A percentile compares a stretch with the other conserved stretches of the same genome.
phyloP scores from a whole-genome alignment of 768 basidiomycete species.

The Collybia mongolica region DNA sequence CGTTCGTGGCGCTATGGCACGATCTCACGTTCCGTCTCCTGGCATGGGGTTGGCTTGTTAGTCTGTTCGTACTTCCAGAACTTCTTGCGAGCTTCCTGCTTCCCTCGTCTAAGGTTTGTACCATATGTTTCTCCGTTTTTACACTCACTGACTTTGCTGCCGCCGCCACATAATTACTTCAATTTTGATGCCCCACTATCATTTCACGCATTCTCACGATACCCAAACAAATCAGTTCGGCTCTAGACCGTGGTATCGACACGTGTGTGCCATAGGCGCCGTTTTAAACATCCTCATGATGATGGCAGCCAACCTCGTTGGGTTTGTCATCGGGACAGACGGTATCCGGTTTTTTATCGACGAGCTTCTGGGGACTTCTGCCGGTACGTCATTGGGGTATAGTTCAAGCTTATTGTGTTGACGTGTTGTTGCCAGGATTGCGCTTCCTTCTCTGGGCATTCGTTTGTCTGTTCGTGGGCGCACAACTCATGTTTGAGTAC shows the following conservation, averaged over 20 bases:
- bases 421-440: constrained; percentile 43
- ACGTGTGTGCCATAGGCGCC: constrained; percentile 78
- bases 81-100: constrained; percentile 59
- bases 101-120: constrained; percentile 58
- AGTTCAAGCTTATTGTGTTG: neutral
- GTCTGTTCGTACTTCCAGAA: constrained; percentile 88
- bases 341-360: constrained; percentile 67
- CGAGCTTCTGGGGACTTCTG: constrained; percentile 60
- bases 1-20: constrained; percentile 98
- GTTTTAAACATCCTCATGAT: constrained; percentile 85
- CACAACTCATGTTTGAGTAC: constrained; percentile 97
- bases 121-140: neutral
- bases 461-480: constrained; percentile 72
- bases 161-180: neutral
- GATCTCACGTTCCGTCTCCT: constrained; percentile 86
- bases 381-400: constrained; percentile 44
- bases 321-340: constrained; percentile 89
- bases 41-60: constrained; percentile 96
- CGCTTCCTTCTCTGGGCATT: constrained; percentile 62
- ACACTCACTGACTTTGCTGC: neutral
- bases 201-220: constrained; percentile 4
- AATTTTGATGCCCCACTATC: neutral
- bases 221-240: constrained; percentile 53
- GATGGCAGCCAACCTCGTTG: constrained; percentile 91
- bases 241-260: constrained; percentile 75